These are phyloP conservation scores for Neoarthrinium moseri DNA, from an alignment of 2,329 filamentous ascomycete species.

Conservation along the genomic window DNA sequence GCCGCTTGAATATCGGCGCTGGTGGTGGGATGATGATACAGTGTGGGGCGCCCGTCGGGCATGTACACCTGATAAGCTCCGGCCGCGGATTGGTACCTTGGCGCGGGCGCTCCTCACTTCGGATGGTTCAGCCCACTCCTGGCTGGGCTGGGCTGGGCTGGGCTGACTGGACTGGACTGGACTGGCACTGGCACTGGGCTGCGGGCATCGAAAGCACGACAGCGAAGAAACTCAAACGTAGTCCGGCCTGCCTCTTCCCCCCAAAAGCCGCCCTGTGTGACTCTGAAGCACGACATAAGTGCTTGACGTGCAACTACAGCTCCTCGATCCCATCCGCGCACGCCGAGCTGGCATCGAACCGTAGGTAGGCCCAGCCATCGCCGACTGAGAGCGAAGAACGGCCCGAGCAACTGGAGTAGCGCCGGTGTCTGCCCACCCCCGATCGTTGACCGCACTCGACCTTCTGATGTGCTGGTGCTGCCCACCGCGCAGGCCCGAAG, in stretches of 20 bases:
- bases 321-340: background rate
- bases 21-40: background rate
- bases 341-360: background rate
- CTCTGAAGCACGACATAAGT: background rate
- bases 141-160: background rate
- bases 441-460: background rate
- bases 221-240: conserved; percentile 12
- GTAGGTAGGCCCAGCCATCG: background rate
- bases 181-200: background rate
- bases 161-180: background rate
- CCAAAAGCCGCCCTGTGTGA: background rate
- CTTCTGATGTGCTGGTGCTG: background rate
- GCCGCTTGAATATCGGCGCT: background rate
- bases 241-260: conserved; percentile 1
- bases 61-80: background rate
- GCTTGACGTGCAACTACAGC: background rate
- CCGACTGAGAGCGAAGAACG: background rate
- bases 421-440: background rate
- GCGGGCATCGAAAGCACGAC: conserved; percentile 8
- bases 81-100: background rate
- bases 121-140: background rate
- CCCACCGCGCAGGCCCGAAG: background rate
- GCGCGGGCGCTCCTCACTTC: background rate
- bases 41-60: background rate
- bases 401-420: too few species aligned